These are phyloP conservation scores for Sugiyamaella sp. DNA, from an alignment of 1,139 yeast species.

Conservation along the genomic window DNA sequence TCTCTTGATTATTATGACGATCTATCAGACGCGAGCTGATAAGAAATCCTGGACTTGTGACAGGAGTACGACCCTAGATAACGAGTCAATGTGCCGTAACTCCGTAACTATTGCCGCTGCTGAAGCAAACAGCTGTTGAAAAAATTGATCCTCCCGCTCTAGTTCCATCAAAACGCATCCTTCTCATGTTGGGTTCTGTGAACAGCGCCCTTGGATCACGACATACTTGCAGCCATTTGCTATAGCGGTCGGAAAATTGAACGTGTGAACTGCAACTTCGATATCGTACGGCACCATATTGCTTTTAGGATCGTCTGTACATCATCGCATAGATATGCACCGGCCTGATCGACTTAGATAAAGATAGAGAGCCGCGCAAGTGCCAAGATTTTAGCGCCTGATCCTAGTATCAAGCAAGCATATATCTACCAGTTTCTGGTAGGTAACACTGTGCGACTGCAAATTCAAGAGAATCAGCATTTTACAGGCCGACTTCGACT, in stretches of 20 bases:
- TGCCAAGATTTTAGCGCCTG: no score
- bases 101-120: no score
- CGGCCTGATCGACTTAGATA: neutral
- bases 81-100: no score
- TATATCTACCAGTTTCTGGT: no score
- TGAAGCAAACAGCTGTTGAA: no score
- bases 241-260: neutral
- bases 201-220: neutral
- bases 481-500: no score
- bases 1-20: neutral
- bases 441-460: no score
- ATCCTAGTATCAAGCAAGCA: no score
- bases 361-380: neutral
- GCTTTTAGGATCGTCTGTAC: neutral
- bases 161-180: neutral
- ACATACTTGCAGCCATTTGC: slow-evolving; percentile 1
- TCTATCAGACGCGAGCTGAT: slow-evolving; percentile 4
- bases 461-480: no score
- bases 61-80: neutral
- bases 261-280: neutral
- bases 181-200: neutral
- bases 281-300: slow-evolving; percentile 17
- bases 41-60: neutral
- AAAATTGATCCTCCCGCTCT: neutral
- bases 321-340: neutral